phyloP scores from a whole-genome alignment of 371 early-diverging fungal species.

The Mortierella sp. region DNA sequence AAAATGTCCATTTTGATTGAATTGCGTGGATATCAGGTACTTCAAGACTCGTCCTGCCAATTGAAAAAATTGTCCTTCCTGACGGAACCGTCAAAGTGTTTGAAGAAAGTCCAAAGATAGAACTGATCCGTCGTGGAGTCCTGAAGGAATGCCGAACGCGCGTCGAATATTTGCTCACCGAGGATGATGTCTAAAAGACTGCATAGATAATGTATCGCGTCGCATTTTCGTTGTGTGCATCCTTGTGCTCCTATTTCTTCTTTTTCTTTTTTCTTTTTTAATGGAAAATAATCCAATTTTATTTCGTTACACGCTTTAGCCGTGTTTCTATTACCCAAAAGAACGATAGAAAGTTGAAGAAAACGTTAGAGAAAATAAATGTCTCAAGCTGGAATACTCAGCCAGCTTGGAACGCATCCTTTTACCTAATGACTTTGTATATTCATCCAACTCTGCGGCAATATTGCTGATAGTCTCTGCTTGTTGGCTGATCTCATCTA shows the following conservation, averaged over 20 bases:
- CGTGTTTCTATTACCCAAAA: not conserved
- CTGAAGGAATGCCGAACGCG: slow-evolving; percentile 28
- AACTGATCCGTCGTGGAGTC: slow-evolving; percentile 34
- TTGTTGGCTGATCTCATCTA: slow-evolving; percentile 71
- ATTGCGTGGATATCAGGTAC: slow-evolving; percentile 56
- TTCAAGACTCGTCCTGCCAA: slow-evolving; percentile 65
- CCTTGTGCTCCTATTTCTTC: not conserved
- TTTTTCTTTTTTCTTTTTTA: not conserved
- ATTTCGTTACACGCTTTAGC: not conserved
- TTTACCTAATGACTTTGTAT: slow-evolving; percentile 71
- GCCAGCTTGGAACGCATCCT: not conserved
- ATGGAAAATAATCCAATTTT: not conserved
- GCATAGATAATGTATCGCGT: not conserved
- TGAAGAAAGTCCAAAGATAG: slow-evolving; percentile 25
- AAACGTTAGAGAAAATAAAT: not conserved
- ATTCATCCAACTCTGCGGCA: slow-evolving; percentile 69
- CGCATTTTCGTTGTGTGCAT: not conserved
- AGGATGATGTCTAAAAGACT: not conserved
- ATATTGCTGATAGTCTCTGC: slow-evolving; percentile 69
- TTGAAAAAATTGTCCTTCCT: slow-evolving; percentile 58
- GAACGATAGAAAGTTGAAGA: not conserved
- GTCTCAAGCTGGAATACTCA: too few relatives aligned
- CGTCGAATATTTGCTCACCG: slow-evolving; percentile 22
- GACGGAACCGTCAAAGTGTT: slow-evolving; percentile 28
- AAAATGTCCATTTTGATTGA: too few relatives aligned